phyloP scores from a whole-genome alignment of 202 grass and related monocot species.

The Thinopyrum obtusiflorum region DNA sequence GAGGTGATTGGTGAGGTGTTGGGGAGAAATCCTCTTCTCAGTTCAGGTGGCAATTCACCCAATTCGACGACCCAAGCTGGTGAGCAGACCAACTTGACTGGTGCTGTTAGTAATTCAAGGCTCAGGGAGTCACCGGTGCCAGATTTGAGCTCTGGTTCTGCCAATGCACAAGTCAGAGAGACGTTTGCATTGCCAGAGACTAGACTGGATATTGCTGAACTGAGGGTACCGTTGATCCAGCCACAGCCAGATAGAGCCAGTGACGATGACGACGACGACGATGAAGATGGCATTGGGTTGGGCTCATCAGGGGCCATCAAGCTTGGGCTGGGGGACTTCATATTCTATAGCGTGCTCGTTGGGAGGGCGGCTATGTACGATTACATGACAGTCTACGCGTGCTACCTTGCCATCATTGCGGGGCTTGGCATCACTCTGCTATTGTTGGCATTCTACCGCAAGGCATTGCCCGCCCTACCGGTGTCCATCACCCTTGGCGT shows the following conservation, averaged over 20 bases:
- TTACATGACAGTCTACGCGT: slow-evolving; percentile 92
- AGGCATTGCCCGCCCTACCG: slow-evolving; percentile 82
- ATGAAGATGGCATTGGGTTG: slow-evolving; percentile 70
- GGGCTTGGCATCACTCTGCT: slow-evolving; percentile 80
- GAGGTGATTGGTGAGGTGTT: slow-evolving; percentile 19
- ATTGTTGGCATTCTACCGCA: slow-evolving; percentile 64
- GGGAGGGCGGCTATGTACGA: slow-evolving; percentile 88
- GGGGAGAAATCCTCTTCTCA: not conserved
- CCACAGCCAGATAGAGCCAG: slow-evolving; percentile 5
- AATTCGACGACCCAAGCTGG: not conserved
- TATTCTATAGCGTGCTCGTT: slow-evolving; percentile 91
- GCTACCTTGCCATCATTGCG: slow-evolving; percentile 93
- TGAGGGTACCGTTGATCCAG: slow-evolving; percentile 65
- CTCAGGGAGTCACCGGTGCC: not conserved
- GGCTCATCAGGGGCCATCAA: slow-evolving; percentile 84
- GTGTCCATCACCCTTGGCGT: slow-evolving; percentile 80
- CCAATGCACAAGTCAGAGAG: not conserved
- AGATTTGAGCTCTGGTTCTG: slow-evolving; percentile 10
- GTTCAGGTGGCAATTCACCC: not conserved
- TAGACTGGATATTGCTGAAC: slow-evolving; percentile 51
- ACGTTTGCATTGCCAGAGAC: slow-evolving; percentile 30
- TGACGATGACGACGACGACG: slow-evolving; percentile 31
- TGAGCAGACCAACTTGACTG: not conserved
- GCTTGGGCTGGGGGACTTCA: slow-evolving; percentile 93
- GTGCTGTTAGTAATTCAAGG: not conserved